Percentiles rank a stretch among this genome's conserved stretches.
Evolutionary conservation across 306 rosid genomes (phyloP).

Genomic region (Pyrus pyrifolia): DNA sequence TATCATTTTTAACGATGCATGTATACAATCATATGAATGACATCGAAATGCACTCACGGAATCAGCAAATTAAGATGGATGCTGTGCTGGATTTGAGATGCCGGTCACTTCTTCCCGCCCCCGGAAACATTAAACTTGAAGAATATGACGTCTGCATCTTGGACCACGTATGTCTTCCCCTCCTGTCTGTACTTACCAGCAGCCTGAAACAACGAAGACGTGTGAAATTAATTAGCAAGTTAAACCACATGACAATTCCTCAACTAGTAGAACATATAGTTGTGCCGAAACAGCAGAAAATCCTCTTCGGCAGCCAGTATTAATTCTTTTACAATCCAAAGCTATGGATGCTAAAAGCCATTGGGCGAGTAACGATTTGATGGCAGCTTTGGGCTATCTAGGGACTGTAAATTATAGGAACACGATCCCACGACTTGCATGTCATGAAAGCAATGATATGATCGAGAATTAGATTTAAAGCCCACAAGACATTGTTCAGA

Average conservation of each 20-base stretch:
- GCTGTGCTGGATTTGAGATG: background rate
- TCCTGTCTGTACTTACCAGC: conserved; percentile 91
- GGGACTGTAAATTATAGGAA: background rate
- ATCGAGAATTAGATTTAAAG: background rate
- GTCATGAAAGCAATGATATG: background rate
- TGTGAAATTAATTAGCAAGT: background rate
- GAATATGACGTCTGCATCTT: conserved; percentile 86
- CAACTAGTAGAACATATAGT: background rate
- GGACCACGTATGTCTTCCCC: conserved; percentile 90
- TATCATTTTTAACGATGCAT: background rate
- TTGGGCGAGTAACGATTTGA: background rate
- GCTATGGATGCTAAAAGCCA: background rate
- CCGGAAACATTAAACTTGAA: conserved; percentile 97
- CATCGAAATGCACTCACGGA: background rate
- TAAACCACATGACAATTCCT: background rate
- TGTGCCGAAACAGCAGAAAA: background rate
- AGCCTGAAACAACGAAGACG: conserved; percentile 34
- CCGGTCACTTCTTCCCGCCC: conserved; percentile 85
- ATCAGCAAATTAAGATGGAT: background rate
- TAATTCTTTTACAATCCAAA: background rate
- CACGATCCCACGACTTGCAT: background rate
- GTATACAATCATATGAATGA: conserved; percentile 8
- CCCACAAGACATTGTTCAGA: conserved; percentile 3
- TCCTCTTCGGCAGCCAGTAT: background rate
- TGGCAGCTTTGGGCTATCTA: background rate